Base-by-base conservation (phyloP, 176 grass and related monocot genomes). In the Oryza meridionalis region DNA sequence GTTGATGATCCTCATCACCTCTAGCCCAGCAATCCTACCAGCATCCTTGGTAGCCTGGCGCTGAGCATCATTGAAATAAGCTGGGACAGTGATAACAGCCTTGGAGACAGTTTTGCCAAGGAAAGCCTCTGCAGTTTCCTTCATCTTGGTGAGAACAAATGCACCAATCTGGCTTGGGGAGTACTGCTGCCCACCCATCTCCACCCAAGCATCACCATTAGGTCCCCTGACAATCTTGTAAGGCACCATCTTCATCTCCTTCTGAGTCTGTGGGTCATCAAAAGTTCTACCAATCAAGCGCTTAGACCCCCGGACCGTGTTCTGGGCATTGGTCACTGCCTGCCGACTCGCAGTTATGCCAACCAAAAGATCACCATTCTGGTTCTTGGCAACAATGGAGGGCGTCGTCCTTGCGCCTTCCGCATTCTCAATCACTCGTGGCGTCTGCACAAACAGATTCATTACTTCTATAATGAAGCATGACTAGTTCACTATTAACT, bases 61-160 rank as follows among this genome's bases (percentile, higher is more conserved):
- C 76, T 97, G 94, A 38, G 94, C 94, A 72, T 97, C 94, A 86
- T 97, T 97, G 32, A 97, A 97, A 77, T 97, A 97, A 65, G 94
- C 94, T 31, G 94, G 94, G 37, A 94, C 94, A 44, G 94, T 97
- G 50, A 97, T 94, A 84, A 97, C 94, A 70, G 94, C 94, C 84
- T 97, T 97, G 31, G 89, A 94, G 62, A 97, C 91, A 1, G 91
- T 81, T 82, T 97, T 94, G 65, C 94, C 87, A 51, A 97, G 89
- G 71, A 90, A 94, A 50, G 89, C 66, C 79, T 97, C 94, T 8
- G 94, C 94, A 24, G 94, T 94, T 78, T 97, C 94, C 67, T 97
- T 97, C 94, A 97, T 97, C 84, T 97, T 97, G 70, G 94, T 99
- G 72, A 99, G 93, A 83, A 99, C 93, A 81, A 99, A 99, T 31